Base-by-base conservation (phyloP, 345 rosid genomes). In the Heritiera littoralis region DNA sequence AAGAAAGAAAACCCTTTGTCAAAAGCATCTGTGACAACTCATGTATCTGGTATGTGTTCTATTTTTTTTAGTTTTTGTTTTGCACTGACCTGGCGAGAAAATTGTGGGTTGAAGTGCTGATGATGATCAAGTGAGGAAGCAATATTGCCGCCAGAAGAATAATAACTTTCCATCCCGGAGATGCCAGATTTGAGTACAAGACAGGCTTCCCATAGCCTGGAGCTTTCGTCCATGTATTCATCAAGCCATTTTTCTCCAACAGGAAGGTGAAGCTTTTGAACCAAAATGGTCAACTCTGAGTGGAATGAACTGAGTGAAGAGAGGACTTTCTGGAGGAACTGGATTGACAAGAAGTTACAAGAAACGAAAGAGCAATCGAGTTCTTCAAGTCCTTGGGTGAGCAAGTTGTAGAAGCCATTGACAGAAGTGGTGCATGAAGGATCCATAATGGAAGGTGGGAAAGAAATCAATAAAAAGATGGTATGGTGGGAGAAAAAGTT, bases 181-280 rank as follows among this genome's bases (percentile, higher is more conserved):
- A 86, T 79, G 32, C 89, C 88, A 9, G 86, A 79, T 81, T 90
- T 89, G 77, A 90, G 87, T 1, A 85, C 48, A 32, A 63, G 81
- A 51, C 92, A 90, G n/a, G 93, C 93, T 32, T 87, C 89, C 93
- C 90, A 90, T 7, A 90, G 84, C 83, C 87, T 85, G n/a, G 89
- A 84, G 79, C 92, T 90, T 78, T 90, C 94, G 35, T 90, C 94
- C 94, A 90, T 90, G 86, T 90, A 90, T 78, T 90, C 94, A 61
- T 90, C 89, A 2, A 90, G 92, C 94, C 92, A 90, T 75, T 86
- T 90, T 45, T 85, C 94, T 4, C 94, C 94, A 2, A 80, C 81
- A 14, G 94, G 94, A 18, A 90, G 87, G 69, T 81, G 90, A 74
- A 90, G 92, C 78, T 84, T 87, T 63, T 87, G 91, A 49, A 88